phyloP scores from a whole-genome alignment of 2,329 filamentous ascomycete species.

The Calonectria leucothoes region DNA sequence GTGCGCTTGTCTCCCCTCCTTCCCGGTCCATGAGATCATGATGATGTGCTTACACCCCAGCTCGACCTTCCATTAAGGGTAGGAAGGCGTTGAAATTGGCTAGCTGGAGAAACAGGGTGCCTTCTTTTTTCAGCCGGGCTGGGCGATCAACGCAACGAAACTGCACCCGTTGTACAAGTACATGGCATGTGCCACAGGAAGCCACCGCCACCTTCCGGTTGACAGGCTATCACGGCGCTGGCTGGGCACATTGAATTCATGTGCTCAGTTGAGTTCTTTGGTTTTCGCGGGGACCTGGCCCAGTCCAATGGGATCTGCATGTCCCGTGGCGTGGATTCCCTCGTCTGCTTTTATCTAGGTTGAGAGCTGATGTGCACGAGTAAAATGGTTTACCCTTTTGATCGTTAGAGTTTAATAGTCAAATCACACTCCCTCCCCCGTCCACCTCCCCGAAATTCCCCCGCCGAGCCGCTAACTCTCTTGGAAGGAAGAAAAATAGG shows the following conservation, averaged over 20 bases:
- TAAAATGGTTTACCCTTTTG: background rate
- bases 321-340: background rate
- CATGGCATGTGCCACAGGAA: background rate
- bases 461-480: background rate
- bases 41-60: background rate
- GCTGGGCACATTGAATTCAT: background rate
- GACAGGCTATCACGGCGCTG: background rate
- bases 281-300: background rate
- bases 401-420: constrained; percentile 7
- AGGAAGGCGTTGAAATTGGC: background rate
- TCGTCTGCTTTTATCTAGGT: background rate
- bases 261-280: background rate
- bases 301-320: background rate
- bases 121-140: background rate
- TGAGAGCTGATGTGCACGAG: background rate
- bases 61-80: background rate
- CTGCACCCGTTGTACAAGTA: background rate
- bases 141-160: background rate
- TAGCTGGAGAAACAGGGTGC: background rate
- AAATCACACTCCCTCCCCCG: background rate
- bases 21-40: constrained; percentile 1
- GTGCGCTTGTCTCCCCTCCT: background rate
- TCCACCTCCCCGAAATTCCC: background rate
- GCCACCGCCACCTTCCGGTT: background rate
- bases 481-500: background rate